A percentile compares a stretch with the other conserved stretches of the same genome.
Conservation (phyloP, 2,329 filamentous ascomycete genomes). For the Claviceps humidiphila region DNA sequence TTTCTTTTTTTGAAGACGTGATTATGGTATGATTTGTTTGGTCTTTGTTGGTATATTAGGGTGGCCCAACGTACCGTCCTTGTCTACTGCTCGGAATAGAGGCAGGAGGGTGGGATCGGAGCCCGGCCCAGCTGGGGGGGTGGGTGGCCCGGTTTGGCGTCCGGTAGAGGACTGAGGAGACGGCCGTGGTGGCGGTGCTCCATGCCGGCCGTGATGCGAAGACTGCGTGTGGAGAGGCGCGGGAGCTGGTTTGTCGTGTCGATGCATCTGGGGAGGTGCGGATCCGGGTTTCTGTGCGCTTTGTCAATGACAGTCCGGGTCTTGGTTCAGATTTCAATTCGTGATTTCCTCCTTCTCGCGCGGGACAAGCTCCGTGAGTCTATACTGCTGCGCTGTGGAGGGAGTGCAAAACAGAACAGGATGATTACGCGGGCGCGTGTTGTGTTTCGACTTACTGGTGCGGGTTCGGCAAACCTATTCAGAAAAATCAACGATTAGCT, state of each 20-base stretch:
- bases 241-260: slow-evolving; percentile 38
- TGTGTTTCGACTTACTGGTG: slow-evolving; percentile 37
- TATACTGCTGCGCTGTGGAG: no score
- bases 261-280: slow-evolving; percentile 12
- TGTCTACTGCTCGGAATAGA: slow-evolving; percentile 84
- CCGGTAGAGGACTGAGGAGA: slow-evolving; percentile 29
- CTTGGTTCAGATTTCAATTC: no score
- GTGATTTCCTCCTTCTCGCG: no score
- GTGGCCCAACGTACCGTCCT: slow-evolving; percentile 43
- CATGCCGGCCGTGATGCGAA: neutral
- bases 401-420: no score
- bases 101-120: slow-evolving; percentile 67
- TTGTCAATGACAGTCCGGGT: neutral
- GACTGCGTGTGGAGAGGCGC: slow-evolving; percentile 5
- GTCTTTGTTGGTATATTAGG: neutral
- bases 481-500: neutral
- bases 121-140: slow-evolving; percentile 41
- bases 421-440: slow-evolving; percentile 3
- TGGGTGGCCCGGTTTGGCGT: slow-evolving; percentile 49
- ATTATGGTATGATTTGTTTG: neutral
- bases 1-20: neutral
- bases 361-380: no score
- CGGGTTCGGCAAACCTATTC: slow-evolving; percentile 59
- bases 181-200: slow-evolving; percentile 13
- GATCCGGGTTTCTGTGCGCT: slow-evolving; percentile 22